These are phyloP conservation scores for Coemansia biformis DNA, from an alignment of 192 early-diverging fungal genomes.

Conservation along the genomic window DNA sequence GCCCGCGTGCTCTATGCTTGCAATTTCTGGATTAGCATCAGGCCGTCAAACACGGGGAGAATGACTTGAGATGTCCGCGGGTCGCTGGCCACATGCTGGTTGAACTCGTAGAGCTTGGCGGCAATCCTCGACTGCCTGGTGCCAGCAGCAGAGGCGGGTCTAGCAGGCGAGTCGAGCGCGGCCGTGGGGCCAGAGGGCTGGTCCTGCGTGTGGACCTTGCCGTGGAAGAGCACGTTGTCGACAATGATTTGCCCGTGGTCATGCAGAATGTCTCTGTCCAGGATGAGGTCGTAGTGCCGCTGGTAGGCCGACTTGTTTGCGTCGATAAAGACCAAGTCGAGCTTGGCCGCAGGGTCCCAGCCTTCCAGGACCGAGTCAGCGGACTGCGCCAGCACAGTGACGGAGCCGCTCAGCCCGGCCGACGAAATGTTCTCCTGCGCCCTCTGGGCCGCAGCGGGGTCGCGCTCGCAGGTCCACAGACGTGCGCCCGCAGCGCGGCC, in stretches of 20 bases:
- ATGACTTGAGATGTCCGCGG: constrained; percentile 51
- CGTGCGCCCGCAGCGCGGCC: background rate
- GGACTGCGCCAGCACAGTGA: constrained; percentile 9
- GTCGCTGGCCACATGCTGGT: constrained; percentile 57
- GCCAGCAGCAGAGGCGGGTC: too few relatives aligned
- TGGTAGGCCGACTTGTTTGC: constrained; percentile 66
- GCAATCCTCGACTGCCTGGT: constrained; percentile 3
- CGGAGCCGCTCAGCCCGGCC: constrained; percentile 14
- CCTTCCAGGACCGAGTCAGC: constrained; percentile 18
- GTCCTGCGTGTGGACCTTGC: constrained; percentile 11
- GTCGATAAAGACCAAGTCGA: constrained; percentile 63
- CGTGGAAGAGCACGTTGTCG: constrained; percentile 58
- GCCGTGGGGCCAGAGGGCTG: background rate
- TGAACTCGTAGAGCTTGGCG: constrained; percentile 50
- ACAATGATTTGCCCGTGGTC: constrained; percentile 56
- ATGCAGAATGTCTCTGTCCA: constrained; percentile 54
- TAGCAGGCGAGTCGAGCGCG: too few relatives aligned
- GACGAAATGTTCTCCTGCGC: constrained; percentile 13
- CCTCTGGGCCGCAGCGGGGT: constrained; percentile 34
- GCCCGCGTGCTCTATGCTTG: too few relatives aligned
- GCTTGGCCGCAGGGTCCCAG: constrained; percentile 36
- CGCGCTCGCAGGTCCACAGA: constrained; percentile 39
- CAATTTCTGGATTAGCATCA: constrained; percentile 43
- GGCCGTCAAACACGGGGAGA: constrained; percentile 64
- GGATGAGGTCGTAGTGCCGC: constrained; percentile 56